These are phyloP conservation scores for Thoreauomyces humboldtii DNA, from an alignment of 192 early-diverging fungal species.

Conservation along the genomic window DNA sequence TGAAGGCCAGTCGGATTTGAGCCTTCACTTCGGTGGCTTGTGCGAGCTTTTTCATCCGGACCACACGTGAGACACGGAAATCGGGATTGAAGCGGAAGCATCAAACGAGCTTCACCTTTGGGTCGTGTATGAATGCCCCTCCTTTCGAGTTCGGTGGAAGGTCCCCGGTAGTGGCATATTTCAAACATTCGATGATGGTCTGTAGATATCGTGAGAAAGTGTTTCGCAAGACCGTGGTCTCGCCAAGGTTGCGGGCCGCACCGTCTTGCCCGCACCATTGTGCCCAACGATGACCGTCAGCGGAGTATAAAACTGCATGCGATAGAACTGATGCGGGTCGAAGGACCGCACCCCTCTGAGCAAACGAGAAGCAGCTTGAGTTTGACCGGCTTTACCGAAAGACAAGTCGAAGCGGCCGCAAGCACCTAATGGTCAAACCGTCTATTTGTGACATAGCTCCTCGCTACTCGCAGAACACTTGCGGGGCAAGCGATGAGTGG, in stretches of 20 bases:
- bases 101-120: too few species aligned
- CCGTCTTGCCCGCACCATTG: slow-evolving; percentile 96
- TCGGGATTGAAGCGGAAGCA: too few species aligned
- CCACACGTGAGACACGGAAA: too few species aligned
- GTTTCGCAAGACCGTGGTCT: too few species aligned
- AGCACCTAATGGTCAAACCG: background rate
- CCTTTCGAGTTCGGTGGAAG: slow-evolving; percentile 82
- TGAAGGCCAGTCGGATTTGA: slow-evolving; percentile 86
- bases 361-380: background rate
- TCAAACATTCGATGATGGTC: slow-evolving; percentile 96
- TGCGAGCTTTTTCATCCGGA: too few species aligned
- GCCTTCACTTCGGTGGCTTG: slow-evolving; percentile 81
- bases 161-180: slow-evolving; percentile 91
- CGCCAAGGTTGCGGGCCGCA: slow-evolving; percentile 22
- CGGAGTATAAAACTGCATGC: slow-evolving; percentile 84
- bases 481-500: too few species aligned
- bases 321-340: slow-evolving; percentile 65
- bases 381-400: too few species aligned
- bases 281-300: slow-evolving; percentile 94
- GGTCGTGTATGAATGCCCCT: slow-evolving; percentile 93
- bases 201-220: too few species aligned
- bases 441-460: too few species aligned
- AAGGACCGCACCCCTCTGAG: slow-evolving; percentile 86
- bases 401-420: background rate
- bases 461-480: too few species aligned